Base-by-base conservation (phyloP, 306 rosid genomes). In the Elaeagnus macrophylla region DNA sequence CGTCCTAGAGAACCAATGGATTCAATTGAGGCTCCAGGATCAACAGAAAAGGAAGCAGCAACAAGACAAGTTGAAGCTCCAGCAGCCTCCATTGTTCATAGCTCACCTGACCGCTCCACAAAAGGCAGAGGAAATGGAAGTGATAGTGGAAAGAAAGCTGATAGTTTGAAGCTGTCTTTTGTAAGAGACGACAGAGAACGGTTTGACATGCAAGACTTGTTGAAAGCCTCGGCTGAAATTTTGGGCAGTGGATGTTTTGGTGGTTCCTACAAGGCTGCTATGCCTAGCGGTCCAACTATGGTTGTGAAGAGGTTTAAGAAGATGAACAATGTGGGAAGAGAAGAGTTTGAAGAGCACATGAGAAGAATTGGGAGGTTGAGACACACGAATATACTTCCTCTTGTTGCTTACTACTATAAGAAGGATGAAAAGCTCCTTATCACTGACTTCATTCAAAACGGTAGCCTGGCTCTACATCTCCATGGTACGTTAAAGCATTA, bases 201-300 rank as follows among this genome's bases (percentile, higher is more conserved):
- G 43, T 80, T 91, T 59, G 93, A 80, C 47, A 20, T 91, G 56
- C 82, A 80, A 16, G 95, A 84, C 10, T 64, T 91, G 12, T 83
- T 91, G 0, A 66, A 77, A 50, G 96, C 96, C 40, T 72, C 95
- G 0, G 96, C 96, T 7, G 87, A 84, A 73, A 83, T 87, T 40
- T 51, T 91, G 9, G 99, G 96, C 0, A 77, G 87, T 68, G 96
- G 96, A 3, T 75, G 87, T 12, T 82, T 91, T 63, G 99, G 95
- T 12, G 78, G 95, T 0, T 82, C 95, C 0, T 91, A 82, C 45
- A 91, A 87, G 57, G 96, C 95, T 3, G 59, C 58, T 69, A 60
- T 91, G 44, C 5, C 62, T 46, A 75, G 18, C 16, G 96, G 95
- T 57, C 62, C 78, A 2, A 69, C 77, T 54, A 58, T 84, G 74